Base-by-base conservation (phyloP, 2,329 filamentous ascomycete genomes). In the Ophiostoma sp. region DNA sequence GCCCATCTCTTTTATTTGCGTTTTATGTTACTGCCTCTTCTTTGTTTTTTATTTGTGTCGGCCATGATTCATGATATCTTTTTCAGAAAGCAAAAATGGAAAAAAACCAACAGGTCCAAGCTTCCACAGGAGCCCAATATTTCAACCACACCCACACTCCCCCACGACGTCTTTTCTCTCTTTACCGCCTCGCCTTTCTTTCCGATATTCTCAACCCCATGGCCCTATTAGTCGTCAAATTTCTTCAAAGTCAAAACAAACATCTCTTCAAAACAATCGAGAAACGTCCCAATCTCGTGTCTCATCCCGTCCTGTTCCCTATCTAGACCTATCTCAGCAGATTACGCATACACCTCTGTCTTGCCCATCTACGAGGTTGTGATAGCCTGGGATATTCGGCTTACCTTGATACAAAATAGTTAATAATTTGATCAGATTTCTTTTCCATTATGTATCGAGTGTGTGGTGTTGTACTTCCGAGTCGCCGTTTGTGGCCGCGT, bases 121-220 rank as follows among this genome's bases (percentile, higher is more conserved):
- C 62, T 68, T 47, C 63, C 63, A 47, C 58, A 65, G 42, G 71
- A 80, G 76, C 81, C 76, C 79, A 80, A 75, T 76, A 79, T 75
- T 80, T 75, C 70, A 67, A 42, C 65, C 66, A 55, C 64, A 66
- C 65, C 44, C 69, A 65, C 71, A 74, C 70, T 71, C 73, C 73
- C 72, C 49, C 58, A 55, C 40, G 60, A 63, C 60, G 60, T 63
- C n/a, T 65, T 64, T 60, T 65, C 64, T 69, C 45, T 69, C 64
- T 67, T 67, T 66, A 63, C 66, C 68, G 67, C 68, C 67, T 74
- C 69, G 73, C 70, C 69, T 73, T 75, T 75, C 74, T 45, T 69
- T 71, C 73, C 74, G 66, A 67, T 63, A 67, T 67, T 62, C 55
- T 75, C 74, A 74, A 76, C 75, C 75, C 77, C 77, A 67, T 63